Evolutionary conservation across 139 green algal species (phyloP), one percentile per base, ranked within the genome.

Genomic region (Chlorella sp.): DNA sequence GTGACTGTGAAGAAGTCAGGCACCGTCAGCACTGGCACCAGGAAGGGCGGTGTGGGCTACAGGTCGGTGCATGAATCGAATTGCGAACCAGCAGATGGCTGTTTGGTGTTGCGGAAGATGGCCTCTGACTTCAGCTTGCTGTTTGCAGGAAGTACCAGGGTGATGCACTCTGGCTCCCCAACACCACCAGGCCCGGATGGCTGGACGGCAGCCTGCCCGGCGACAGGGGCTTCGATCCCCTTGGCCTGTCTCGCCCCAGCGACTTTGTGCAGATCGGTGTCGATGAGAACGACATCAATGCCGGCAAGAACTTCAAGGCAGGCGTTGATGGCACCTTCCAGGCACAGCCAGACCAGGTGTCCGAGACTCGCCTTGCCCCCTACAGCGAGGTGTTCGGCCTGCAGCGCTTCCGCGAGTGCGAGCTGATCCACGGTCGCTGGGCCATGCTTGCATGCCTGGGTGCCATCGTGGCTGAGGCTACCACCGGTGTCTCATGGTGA

Each of bases 351-450:
- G 77, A 83, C 70, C 20, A 83, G 61, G 83, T 93, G 31, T 78
- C 72, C 33, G 50, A 74, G 61, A 85, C 77, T 70, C 70, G 65
- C 35, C 85, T 95, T 65, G 68, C 81, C 27, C 86, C 90, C 42
- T 95, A 95, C 87, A 85, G 78, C 71, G 90, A 96, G 88, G 92
- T 96, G 31, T 97, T 97, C 81, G 90, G 88, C 74, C 85, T 98
- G 67, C 77, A 91, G 73, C 84, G 95, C 34, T 99, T 99, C 95
- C 87, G 92, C 36, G 92, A 97, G 89, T 88, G 74, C 80, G 94
- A 98, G 91, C 72, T 98, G 5, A 94, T 97, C 75, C 91, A 98
- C 81, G 93, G 93, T 42, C 86, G 94, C 70, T 98, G 94, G 94
- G 91, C 91, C 35, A 98, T 98, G 94, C 89, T 98, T 29, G 94